Base-by-base conservation (phyloP, 1,284 basidiomycete species). In the Lignosus rhinocerotis region DNA sequence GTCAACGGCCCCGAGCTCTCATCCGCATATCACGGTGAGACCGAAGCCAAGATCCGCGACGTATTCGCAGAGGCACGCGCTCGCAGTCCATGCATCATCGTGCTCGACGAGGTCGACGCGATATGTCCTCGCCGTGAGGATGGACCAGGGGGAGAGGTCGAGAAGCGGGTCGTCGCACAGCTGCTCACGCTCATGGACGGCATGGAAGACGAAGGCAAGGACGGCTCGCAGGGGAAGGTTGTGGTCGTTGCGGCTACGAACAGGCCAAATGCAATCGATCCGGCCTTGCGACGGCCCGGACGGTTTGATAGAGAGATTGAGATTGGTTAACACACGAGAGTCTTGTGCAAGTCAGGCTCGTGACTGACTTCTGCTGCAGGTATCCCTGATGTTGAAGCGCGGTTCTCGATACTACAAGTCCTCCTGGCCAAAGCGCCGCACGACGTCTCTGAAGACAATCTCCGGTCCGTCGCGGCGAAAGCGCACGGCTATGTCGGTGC, bases 401-500 rank as follows among this genome's bases (percentile, higher is more conserved):
- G 97, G 21, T 78, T 84, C 36, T 84, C 89, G 1, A 99, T 99
- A 64, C 81, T 99, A 34, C 78, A 85, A 17, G 92, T 97, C 42
- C 77, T 98, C 17, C 83, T 98, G 0, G 70, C 82, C 11, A 88
- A 88, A 62, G 91, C 91, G 6, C 96, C 97, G 0, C 87, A 98
- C 68, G 72, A 77, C 1, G 82, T 98, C 50, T 72, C 83, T 0
- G 69, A 75, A 1, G 76, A 79, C 0, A 85, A 93, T 3, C 80
- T 98, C 1, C 75, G 79, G 21, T 67, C 80, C 0, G 74, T 98
- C 14, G 91, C 96, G 0, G 78, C 83, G 11, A 84, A 87, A 30
- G 95, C 96, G 1, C 95, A 99, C 66, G 97, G 97, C 0, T 99
- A 96, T 70, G 97, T 99, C 49, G 97, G 97, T 8, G 97, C 97